phyloP scores from a whole-genome alignment of 257 asterid genomes.

The Ajuga chamaepitys region DNA sequence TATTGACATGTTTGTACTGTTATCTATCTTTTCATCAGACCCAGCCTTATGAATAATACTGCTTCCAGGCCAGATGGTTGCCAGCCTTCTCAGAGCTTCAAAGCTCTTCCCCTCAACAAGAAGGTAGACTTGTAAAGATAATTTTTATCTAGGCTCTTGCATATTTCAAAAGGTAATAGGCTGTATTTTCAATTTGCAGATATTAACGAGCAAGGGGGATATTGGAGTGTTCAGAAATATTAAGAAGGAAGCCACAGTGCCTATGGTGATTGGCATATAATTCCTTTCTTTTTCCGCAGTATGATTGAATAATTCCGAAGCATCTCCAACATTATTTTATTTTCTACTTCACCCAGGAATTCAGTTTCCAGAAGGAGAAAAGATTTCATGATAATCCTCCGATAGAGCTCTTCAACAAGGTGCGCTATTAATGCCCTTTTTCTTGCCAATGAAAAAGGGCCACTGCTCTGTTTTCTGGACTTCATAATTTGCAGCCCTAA shows the following conservation, averaged over 20 bases:
- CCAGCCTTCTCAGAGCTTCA: constrained; percentile 46
- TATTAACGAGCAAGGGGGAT: constrained; percentile 86
- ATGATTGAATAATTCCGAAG: constrained; percentile 1
- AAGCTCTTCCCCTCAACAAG: constrained; percentile 75
- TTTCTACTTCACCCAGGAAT: constrained; percentile 49
- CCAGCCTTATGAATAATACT: constrained; percentile 32
- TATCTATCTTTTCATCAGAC: constrained; percentile 25
- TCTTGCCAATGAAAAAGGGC: not conserved
- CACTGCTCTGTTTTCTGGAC: not conserved
- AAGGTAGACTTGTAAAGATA: constrained; percentile 37
- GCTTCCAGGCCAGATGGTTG: constrained; percentile 33
- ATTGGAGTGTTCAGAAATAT: constrained; percentile 61
- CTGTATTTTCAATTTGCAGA: constrained; percentile 28
- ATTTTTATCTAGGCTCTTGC: not conserved
- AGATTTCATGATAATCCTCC: constrained; percentile 66
- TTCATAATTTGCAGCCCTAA: not conserved
- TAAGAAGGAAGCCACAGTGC: constrained; percentile 72
- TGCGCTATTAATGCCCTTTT: constrained; percentile 13
- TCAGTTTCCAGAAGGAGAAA: constrained; percentile 60
- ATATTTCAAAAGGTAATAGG: not conserved
- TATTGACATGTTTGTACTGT: not conserved
- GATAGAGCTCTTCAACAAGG: constrained; percentile 76
- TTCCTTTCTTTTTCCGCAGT: not conserved
- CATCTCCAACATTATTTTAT: not conserved
- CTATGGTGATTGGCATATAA: constrained; percentile 43